A percentile compares a stretch with the other conserved stretches of the same genome.
Evolutionary conservation across 2,329 filamentous ascomycete species (phyloP).

Genomic region (Aspergillus transmontanensis): DNA sequence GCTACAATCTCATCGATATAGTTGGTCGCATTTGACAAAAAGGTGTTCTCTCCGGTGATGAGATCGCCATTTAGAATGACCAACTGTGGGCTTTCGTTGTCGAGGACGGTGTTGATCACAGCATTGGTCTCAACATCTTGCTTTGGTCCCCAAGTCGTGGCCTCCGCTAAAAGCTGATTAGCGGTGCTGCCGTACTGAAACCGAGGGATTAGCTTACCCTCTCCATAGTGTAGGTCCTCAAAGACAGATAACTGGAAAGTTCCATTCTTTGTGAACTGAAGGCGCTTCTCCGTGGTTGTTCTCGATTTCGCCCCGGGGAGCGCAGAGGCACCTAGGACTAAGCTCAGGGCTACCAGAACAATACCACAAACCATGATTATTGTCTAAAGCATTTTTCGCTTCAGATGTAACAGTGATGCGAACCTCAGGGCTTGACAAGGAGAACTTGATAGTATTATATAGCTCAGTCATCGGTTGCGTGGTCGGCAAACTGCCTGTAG

Average conservation of each 20-base stretch:
- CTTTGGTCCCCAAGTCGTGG: constrained; percentile 3
- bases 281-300: too few species aligned
- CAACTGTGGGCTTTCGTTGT: constrained; percentile 59
- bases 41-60: constrained; percentile 67
- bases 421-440: too few species aligned
- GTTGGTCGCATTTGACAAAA: constrained; percentile 55
- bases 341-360: too few species aligned
- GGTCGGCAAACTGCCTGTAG: too few species aligned
- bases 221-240: constrained; percentile 71
- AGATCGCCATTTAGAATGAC: constrained; percentile 73
- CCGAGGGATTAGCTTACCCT: constrained; percentile 49
- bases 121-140: constrained; percentile 60
- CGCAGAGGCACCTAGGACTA: too few species aligned
- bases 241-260: constrained; percentile 61
- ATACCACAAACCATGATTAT: too few species aligned
- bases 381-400: too few species aligned
- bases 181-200: too few species aligned
- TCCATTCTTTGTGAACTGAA: constrained; percentile 27
- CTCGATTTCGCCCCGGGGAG: too few species aligned
- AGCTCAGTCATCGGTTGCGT: too few species aligned
- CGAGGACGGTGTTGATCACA: constrained; percentile 62
- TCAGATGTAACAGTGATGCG: too few species aligned
- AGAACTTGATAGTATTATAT: too few species aligned
- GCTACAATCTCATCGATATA: constrained; percentile 63
- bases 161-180: constrained; percentile 33